These are phyloP conservation scores for Yamadazyma membranifaciens DNA, from an alignment of 1,139 yeast genomes.

Conservation along the genomic window DNA sequence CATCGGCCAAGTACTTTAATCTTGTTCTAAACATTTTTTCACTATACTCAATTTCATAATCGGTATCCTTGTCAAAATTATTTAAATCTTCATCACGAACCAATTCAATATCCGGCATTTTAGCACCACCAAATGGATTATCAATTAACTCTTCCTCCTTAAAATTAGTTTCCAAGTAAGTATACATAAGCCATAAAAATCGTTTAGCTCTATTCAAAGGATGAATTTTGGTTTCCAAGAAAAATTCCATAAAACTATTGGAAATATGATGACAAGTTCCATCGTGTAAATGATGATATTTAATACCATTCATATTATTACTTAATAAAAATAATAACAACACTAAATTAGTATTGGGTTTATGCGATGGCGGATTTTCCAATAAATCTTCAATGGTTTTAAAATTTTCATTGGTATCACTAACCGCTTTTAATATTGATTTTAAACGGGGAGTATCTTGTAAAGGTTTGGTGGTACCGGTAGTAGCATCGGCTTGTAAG, in stretches of 20 bases:
- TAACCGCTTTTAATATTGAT: constrained; percentile 79
- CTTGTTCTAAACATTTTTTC: constrained; percentile 66
- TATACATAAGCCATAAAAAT: constrained; percentile 80
- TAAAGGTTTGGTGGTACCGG: constrained; percentile 62
- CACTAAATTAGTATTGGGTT: constrained; percentile 59
- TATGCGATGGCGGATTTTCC: constrained; percentile 24
- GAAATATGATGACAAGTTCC: constrained; percentile 18
- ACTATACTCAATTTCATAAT: constrained; percentile 70
- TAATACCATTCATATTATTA: constrained; percentile 55
- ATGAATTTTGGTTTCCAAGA: constrained; percentile 50
- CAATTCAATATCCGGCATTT: constrained; percentile 48
- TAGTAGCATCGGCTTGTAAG: constrained; percentile 64
- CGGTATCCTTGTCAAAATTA: constrained; percentile 66
- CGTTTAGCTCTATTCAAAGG: constrained; percentile 69
- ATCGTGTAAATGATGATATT: constrained; percentile 23
- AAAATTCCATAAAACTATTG: constrained; percentile 58
- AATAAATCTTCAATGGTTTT: constrained; percentile 51
- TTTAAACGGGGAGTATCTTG: constrained; percentile 95
- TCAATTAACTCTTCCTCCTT: constrained; percentile 47
- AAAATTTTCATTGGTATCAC: constrained; percentile 44
- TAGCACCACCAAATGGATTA: constrained; percentile 65
- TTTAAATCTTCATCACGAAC: constrained; percentile 38
- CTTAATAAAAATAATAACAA: constrained; percentile 75
- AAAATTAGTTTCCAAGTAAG: constrained; percentile 73
- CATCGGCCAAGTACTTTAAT: constrained; percentile 51